A percentile compares a stretch with the other conserved stretches of the same genome.
Evolutionary conservation across 305 asterid genomes (phyloP).

Genomic region (Withania somnifera): DNA sequence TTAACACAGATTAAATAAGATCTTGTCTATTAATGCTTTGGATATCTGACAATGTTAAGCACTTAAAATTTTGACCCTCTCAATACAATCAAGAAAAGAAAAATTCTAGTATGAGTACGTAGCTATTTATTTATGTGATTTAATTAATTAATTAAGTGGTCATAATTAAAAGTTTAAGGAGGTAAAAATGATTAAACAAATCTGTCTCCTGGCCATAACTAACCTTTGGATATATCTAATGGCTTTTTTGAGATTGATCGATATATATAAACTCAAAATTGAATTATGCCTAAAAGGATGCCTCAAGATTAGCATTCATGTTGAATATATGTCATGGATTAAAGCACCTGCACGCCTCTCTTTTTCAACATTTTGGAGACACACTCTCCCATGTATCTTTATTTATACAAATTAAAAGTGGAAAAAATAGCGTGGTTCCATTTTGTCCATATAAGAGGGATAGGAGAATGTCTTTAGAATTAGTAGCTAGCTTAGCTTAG

Average conservation of each 20-base stretch:
- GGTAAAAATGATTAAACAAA: neutral
- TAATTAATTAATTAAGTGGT: neutral
- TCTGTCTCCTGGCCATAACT: conserved; percentile 6
- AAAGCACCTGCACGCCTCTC: conserved; percentile 4
- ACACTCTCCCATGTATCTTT: conserved; percentile 3
- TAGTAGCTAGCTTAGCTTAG: neutral
- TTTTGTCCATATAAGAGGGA: neutral
- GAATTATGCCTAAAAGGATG: neutral
- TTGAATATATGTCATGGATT: conserved; percentile 5
- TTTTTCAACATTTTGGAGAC: neutral
- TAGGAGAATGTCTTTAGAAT: neutral
- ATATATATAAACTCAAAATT: neutral
- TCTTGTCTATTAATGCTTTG: neutral
- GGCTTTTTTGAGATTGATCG: neutral
- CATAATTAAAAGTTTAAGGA: neutral
- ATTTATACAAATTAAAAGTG: neutral
- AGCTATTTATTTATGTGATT: neutral
- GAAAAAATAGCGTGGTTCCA: neutral
- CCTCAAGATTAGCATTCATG: neutral
- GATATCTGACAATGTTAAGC: neutral
- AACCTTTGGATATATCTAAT: conserved; percentile 1
- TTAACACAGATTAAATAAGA: neutral
- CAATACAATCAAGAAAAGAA: neutral
- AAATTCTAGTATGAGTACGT: neutral
- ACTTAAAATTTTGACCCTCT: neutral